Conservation (phyloP, 73 alveolate species). For the Tetrahymena thermophila region DNA sequence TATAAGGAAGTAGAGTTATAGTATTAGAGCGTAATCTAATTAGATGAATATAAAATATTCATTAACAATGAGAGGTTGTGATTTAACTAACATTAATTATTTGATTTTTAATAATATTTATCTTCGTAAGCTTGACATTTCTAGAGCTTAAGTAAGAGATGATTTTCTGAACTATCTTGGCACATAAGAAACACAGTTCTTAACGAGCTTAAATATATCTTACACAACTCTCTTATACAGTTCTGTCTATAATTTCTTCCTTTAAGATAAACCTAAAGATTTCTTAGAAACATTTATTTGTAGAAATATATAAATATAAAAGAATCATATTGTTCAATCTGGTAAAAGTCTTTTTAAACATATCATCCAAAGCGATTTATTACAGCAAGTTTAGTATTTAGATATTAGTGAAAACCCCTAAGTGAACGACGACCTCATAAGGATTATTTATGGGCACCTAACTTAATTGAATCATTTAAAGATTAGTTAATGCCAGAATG, state of each 20-base stretch:
- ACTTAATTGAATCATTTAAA: not conserved
- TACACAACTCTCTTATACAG: not conserved
- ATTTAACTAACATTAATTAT: not conserved
- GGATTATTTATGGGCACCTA: not conserved
- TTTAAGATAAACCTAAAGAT: not conserved
- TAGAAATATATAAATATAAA: not conserved
- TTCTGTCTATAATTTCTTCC: not conserved
- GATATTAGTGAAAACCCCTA: not conserved
- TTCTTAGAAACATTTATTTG: not conserved
- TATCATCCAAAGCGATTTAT: not conserved
- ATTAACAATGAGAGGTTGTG: not conserved
- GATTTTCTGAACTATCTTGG: not conserved
- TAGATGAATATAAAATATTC: not conserved
- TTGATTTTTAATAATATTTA: not conserved
- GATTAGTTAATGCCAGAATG: not conserved
- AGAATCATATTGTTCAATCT: not conserved
- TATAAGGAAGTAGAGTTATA: not conserved
- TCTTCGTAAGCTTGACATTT: not conserved
- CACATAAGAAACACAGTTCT: not conserved
- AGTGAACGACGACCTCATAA: not conserved
- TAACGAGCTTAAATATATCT: not conserved
- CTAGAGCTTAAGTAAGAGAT: not conserved
- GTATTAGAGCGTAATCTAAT: not conserved
- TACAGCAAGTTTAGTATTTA: not conserved
- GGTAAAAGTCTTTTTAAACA: not conserved